Base-by-base conservation (phyloP, 2,329 filamentous ascomycete species). In the Seiridium cupressi region DNA sequence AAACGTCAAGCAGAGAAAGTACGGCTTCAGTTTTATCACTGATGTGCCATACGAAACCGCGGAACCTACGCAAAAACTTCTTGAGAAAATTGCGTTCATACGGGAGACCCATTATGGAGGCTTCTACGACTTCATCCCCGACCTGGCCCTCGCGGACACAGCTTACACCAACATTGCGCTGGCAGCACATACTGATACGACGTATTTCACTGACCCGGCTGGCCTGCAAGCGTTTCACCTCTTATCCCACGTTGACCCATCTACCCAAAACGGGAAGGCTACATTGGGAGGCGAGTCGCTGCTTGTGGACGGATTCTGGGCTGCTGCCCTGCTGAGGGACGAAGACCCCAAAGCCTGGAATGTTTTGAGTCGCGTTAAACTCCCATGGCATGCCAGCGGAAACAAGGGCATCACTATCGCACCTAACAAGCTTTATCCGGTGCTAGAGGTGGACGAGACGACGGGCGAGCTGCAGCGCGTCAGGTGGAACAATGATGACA, bases 141-240 rank as follows among this genome's bases (percentile, higher is more conserved):
- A 97, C 73, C 84, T 97, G 32, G 89, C 92, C 35, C 89, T 89
- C 70, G 93, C 93, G 65, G 93, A 97, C 70, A 96, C 91, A 1
- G 93, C 93, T 3, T 99, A 98, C 77, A 97, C 94, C 1, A 92
- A 90, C 68, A 82, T 95, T 55, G 88, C 88, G 1, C 84, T 99
- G 3, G 86, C 87, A 26, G 89, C 91, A 1, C 95, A 99, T 74
- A 98, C 94, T 1, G 95, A 99, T 76, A 98, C 87, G 5, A 97
- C 94, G 1, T 98, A 99, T 75, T 98, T 98, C 77, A 93, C 87
- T 31, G 94, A 98, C 64, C 94, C 95, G 0, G 89, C 91, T 2
- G 92, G 94, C 8, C 83, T 99, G 40, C 95, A 99, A 73, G 88
- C 95, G 34, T 96, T 99, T 74, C 95, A 99, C 71, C 81, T 97